phyloP scores from a whole-genome alignment of 192 early-diverging fungal species.

The Diversispora eburnea region DNA sequence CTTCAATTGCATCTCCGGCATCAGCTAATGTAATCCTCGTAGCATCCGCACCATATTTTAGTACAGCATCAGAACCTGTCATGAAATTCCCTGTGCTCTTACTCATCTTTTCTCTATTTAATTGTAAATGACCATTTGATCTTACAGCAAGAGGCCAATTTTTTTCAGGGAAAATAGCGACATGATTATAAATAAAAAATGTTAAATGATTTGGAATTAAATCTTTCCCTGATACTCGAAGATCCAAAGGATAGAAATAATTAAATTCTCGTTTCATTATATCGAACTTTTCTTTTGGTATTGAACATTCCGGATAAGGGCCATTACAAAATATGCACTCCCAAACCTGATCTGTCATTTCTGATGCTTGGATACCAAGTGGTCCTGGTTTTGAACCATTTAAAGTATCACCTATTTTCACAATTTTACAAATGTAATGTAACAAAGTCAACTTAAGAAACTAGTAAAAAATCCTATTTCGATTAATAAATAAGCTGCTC shows the following conservation, averaged over 20 bases:
- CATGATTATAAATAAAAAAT: slow-evolving; percentile 96
- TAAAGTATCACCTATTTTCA: slow-evolving; percentile 57
- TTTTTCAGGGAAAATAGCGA: slow-evolving; percentile 86
- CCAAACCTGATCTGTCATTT: slow-evolving; percentile 93
- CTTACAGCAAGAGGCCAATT: slow-evolving; percentile 87
- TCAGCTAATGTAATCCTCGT: slow-evolving; percentile 92
- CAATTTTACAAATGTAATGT: neutral
- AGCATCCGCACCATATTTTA: slow-evolving; percentile 93
- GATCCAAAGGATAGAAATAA: slow-evolving; percentile 97
- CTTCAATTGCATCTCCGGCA: slow-evolving; percentile 93
- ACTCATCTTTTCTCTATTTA: slow-evolving; percentile 97
- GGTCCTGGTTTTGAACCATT: slow-evolving; percentile 77
- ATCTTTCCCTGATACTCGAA: slow-evolving; percentile 96
- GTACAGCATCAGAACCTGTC: slow-evolving; percentile 73
- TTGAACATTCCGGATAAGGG: slow-evolving; percentile 53
- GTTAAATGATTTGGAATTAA: slow-evolving; percentile 96
- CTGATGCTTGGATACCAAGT: slow-evolving; percentile 69
- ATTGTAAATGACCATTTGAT: slow-evolving; percentile 90
- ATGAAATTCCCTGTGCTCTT: slow-evolving; percentile 98
- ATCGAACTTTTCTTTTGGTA: slow-evolving; percentile 68
- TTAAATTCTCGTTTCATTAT: slow-evolving; percentile 84
- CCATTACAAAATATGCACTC: slow-evolving; percentile 83
- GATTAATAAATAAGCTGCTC: neutral
- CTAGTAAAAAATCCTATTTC: neutral
- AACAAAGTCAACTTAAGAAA: neutral